Base-by-base conservation (phyloP, 306 rosid genomes). In the Vigna radiata region DNA sequence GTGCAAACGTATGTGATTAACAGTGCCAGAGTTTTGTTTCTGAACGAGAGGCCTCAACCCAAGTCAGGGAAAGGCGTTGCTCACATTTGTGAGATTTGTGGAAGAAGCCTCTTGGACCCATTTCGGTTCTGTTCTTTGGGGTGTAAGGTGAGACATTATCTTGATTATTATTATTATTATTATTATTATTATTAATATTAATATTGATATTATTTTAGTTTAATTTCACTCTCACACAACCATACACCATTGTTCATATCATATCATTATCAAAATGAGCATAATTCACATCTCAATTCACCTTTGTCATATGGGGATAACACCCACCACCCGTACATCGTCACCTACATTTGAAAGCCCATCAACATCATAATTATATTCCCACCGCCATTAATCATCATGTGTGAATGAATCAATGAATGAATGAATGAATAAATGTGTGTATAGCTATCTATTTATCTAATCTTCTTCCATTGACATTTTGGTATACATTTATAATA, bases 41-140 rank as follows among this genome's bases (percentile, higher is more conserved):
- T 94, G 79, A 94, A 94, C 47, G 97, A 94, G 87, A 89, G 98
- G 86, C 98, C 98, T 67, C 98, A 92, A 58, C 97, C 91, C 2
- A 94, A 90, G 56, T 78, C 96, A 63, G 96, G 89, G 31, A 92
- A 92, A 83, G 91, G 90, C 17, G 96, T 87, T 2, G 62, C 93
- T 46, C 94, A 92, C 86, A 83, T 90, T 77, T 94, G 98, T 85
- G 95, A 94, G 90, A 89, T 90, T 80, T 94, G 98, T 71, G 84
- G 87, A 48, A 90, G 98, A 86, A 85, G 91, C 78, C 90, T 94
- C n/a, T 82, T 94, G 88, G 98, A 94, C 87, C 86, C 94, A 0
- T 88, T 94, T 79, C 90, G 95, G 4, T 94, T 90, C 78, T 94
- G 98, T 81, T 94, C 98, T 67, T 87, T 94, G 60, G 98, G 98